Evolutionary conservation across 768 basidiomycete species (phyloP), one percentile per base, ranked within the genome.

Genomic region (Gymnopilus junonius): DNA sequence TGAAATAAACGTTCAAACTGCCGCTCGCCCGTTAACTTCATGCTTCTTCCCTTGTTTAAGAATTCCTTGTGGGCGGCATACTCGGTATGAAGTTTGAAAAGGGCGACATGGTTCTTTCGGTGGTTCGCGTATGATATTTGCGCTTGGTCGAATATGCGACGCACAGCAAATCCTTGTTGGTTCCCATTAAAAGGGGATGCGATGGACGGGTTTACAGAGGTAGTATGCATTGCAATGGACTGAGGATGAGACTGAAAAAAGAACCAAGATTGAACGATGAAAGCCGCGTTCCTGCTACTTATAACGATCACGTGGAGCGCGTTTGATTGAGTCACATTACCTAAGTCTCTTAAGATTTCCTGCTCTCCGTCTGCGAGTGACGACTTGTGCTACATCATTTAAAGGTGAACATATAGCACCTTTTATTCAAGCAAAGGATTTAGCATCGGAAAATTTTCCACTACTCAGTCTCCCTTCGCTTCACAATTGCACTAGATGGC

Each of bases 51-150:
- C 55, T 83, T 80, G 34, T 80, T 77, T n/a, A 84, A 71, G 2
- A 78, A 59, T 63, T 89, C 81, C 2, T 79, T 85, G 66, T 81
- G 77, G 14, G 77, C 68, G 1, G 89, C 86, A 10, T 89, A 89
- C 57, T 90, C 82, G 4, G 76, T 59, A 60, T 96, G 94, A 42
- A 96, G 75, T 73, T 94, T 94, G 80, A 93, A 82, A 3, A 97
- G 83, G 0, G 88, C 87, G 42, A 94, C 89, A 55, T 89, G 80
- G 76, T 97, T 97, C 82, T 97, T 97, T 64, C 90, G 88, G 75
- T 98, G 95, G 73, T 93, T 95, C 8, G 92, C 87, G 14, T 82
- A 75, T 0, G 90, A 86, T 7, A 73, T 77, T 73, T 95, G 93
- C 0, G 82, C 91, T 76, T 97, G 92, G 29, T 91, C 87, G 64